A percentile compares a stretch with the other conserved stretches of the same genome.
Conservation (phyloP, 2,329 filamentous ascomycete species). For the Fusarium sp. region DNA sequence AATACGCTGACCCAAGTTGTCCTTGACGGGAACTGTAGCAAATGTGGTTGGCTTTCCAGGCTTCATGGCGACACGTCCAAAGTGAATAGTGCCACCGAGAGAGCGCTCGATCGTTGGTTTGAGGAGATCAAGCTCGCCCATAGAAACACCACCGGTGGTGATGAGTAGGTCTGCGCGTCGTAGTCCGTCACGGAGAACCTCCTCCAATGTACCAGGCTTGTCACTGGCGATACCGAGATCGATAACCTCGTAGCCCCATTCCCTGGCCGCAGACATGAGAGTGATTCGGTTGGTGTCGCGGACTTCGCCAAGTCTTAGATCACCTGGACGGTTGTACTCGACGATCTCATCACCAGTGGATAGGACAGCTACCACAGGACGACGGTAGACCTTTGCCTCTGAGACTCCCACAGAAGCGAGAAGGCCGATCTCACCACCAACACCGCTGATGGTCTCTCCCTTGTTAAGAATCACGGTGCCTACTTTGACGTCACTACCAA, state of each 20-base stretch:
- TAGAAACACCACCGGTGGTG: slow-evolving; percentile 94
- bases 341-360: slow-evolving; percentile 97
- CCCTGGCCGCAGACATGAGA: slow-evolving; percentile 79
- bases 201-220: slow-evolving; percentile 78
- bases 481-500: slow-evolving; percentile 85
- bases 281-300: slow-evolving; percentile 93
- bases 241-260: slow-evolving; percentile 80
- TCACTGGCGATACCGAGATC: slow-evolving; percentile 90
- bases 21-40: slow-evolving; percentile 81
- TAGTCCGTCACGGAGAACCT: slow-evolving; percentile 79
- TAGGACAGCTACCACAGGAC: slow-evolving; percentile 84
- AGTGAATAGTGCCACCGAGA: slow-evolving; percentile 93
- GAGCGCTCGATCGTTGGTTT: slow-evolving; percentile 95
- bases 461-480: slow-evolving; percentile 77
- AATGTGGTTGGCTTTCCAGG: slow-evolving; percentile 98
- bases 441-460: slow-evolving; percentile 84
- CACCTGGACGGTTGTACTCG: slow-evolving; percentile 71
- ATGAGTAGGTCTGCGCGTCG: slow-evolving; percentile 83
- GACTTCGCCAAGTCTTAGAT: slow-evolving; percentile 82
- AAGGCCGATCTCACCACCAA: slow-evolving; percentile 91
- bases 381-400: slow-evolving; percentile 77
- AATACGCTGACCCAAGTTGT: slow-evolving; percentile 66
- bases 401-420: slow-evolving; percentile 84
- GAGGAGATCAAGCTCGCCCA: slow-evolving; percentile 96
- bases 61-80: slow-evolving; percentile 97